Conservation (phyloP, 2,329 filamentous ascomycete genomes). For the Fusarium decemcellulare region DNA sequence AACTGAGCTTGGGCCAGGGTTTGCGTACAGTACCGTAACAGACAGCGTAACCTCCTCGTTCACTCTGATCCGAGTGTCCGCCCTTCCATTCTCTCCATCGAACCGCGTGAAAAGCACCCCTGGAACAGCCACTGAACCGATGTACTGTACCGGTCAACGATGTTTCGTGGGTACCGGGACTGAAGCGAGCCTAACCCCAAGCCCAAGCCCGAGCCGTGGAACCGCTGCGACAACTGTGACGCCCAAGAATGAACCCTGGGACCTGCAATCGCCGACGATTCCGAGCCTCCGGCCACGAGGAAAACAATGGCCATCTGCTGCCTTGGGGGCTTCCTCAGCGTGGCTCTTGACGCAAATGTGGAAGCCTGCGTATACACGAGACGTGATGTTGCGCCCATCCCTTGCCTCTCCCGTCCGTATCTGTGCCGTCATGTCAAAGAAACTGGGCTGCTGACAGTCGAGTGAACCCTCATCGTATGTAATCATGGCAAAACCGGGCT, state of each 20-base stretch:
- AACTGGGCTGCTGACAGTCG: slow-evolving; percentile 11
- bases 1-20: not conserved
- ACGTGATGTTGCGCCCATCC: not conserved
- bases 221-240: slow-evolving; percentile 33
- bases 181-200: slow-evolving; percentile 34
- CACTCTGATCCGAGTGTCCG: slow-evolving; percentile 33
- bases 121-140: slow-evolving; percentile 34
- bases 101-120: slow-evolving; percentile 30
- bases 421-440: not conserved
- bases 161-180: slow-evolving; percentile 29
- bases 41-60: slow-evolving; percentile 16
- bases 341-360: not conserved
- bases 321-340: not conserved
- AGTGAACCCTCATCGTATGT: not conserved
- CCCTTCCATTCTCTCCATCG: slow-evolving; percentile 34
- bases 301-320: slow-evolving; percentile 2
- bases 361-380: not conserved
- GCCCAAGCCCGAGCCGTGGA: slow-evolving; percentile 30
- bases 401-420: not conserved
- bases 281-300: slow-evolving; percentile 22
- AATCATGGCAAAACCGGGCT: slow-evolving; percentile 4
- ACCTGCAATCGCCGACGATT: slow-evolving; percentile 28
- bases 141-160: slow-evolving; percentile 25
- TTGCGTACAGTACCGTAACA: not conserved
- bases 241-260: slow-evolving; percentile 29